These are phyloP conservation scores for Salinomyces thailandicus DNA, from an alignment of 2,329 filamentous ascomycete genomes.

Conservation along the genomic window DNA sequence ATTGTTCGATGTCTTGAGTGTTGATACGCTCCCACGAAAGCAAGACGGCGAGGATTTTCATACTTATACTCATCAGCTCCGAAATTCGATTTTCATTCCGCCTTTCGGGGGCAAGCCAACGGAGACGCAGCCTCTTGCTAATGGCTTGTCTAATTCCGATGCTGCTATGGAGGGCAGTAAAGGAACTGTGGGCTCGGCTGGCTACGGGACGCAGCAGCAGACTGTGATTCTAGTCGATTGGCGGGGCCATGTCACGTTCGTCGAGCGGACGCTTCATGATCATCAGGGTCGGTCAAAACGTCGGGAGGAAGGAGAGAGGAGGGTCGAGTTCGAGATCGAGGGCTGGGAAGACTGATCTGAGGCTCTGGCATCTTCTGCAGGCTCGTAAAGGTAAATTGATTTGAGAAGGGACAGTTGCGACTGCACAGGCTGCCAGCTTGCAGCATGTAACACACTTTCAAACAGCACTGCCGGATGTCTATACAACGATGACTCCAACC, in stretches of 20 bases:
- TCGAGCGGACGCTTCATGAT: constrained; percentile 53
- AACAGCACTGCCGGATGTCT: too few relatives aligned
- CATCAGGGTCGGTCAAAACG: constrained; percentile 38
- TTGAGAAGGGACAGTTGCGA: too few relatives aligned
- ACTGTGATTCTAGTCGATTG: constrained; percentile 48
- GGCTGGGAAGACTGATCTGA: constrained; percentile 22
- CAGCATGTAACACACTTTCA: too few relatives aligned
- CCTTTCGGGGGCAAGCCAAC: constrained; percentile 38
- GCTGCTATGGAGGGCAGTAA: constrained; percentile 25
- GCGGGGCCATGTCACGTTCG: constrained; percentile 47
- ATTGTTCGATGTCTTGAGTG: constrained; percentile 43
- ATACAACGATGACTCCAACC: too few relatives aligned
- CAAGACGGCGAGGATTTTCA: constrained; percentile 42
- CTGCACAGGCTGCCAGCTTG: too few relatives aligned
- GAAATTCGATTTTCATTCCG: constrained; percentile 53
- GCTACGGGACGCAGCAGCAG: constrained; percentile 57
- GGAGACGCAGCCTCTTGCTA: constrained; percentile 15
- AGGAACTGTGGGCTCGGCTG: constrained; percentile 25
- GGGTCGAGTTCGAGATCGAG: constrained; percentile 40
- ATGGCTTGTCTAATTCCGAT: constrained; percentile 14
- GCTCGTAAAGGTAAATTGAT: too few relatives aligned
- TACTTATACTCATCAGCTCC: constrained; percentile 45
- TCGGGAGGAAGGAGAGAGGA: constrained; percentile 37
- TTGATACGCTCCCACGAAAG: constrained; percentile 45
- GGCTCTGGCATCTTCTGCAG: too few relatives aligned